phyloP scores from a whole-genome alignment of 768 basidiomycete genomes.

The Suillus cothurnatus region DNA sequence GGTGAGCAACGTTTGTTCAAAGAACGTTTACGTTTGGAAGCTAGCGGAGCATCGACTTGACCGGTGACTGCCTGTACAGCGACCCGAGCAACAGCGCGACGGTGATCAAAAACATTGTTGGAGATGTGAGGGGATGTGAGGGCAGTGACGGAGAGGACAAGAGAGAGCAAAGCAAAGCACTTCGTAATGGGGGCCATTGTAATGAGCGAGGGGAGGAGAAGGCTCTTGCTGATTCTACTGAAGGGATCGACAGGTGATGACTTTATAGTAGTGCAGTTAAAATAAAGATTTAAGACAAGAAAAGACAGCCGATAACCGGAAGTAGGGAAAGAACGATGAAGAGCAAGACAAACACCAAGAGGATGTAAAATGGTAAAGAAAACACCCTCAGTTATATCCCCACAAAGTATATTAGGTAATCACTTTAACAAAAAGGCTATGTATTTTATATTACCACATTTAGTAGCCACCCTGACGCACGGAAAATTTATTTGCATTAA shows the following conservation, averaged over 20 bases:
- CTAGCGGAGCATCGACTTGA: neutral
- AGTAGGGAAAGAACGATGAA: conserved; percentile 11
- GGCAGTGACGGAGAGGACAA: conserved; percentile 42
- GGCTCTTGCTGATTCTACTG: conserved; percentile 12
- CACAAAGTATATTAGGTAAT: neutral
- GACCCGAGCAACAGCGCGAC: conserved; percentile 17
- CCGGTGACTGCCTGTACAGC: neutral
- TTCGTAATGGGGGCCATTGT: conserved; percentile 41
- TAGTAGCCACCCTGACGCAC: neutral
- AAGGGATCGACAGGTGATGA: conserved; percentile 21
- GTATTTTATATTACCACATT: neutral
- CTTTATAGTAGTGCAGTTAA: conserved; percentile 14
- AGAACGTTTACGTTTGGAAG: conserved; percentile 26
- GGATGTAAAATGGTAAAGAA: conserved; percentile 15
- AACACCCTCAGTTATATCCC: conserved; percentile 5
- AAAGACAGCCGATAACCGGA: conserved; percentile 6
- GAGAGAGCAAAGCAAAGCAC: conserved; percentile 43
- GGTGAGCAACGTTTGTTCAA: conserved; percentile 30
- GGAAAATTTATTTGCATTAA: neutral
- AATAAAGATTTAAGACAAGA: conserved; percentile 9
- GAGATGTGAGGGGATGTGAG: conserved; percentile 40
- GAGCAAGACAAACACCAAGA: conserved; percentile 6
- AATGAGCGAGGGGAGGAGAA: conserved; percentile 15
- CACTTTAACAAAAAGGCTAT: neutral
- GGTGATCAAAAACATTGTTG: conserved; percentile 28